Percentiles rank a stretch among this genome's conserved stretches.
These are phyloP conservation scores for Xylaria sp. DNA, from an alignment of 2,329 filamentous ascomycete species.

Conservation along the genomic window DNA sequence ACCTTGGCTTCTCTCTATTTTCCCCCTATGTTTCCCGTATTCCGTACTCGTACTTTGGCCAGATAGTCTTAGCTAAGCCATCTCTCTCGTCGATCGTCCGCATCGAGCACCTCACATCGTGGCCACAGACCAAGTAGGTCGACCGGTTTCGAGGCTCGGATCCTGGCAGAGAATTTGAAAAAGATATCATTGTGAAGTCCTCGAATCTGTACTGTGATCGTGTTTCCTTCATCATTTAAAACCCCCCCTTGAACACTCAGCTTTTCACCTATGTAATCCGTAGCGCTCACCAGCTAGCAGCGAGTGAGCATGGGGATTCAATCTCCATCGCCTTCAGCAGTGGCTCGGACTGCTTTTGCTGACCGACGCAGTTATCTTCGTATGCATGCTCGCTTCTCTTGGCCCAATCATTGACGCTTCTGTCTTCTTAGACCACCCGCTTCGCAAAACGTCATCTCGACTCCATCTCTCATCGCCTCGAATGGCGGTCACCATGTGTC, in stretches of 20 bases:
- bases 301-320: background rate
- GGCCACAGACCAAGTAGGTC: slow-evolving; percentile 1
- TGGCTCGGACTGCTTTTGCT: slow-evolving; percentile 1
- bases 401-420: slow-evolving; percentile 23
- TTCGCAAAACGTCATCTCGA: slow-evolving; percentile 5
- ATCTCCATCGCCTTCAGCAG: background rate
- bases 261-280: background rate
- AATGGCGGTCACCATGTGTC: slow-evolving; percentile 3
- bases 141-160: background rate
- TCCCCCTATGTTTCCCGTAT: no score
- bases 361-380: slow-evolving; percentile 6
- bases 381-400: slow-evolving; percentile 28
- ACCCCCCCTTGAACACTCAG: background rate
- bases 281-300: background rate
- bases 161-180: background rate
- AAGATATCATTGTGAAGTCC: slow-evolving; percentile 6
- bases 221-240: background rate
- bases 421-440: slow-evolving; percentile 14
- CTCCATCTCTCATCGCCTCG: slow-evolving; percentile 4
- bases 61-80: background rate
- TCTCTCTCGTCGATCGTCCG: background rate
- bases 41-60: no score
- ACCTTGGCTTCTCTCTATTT: no score
- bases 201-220: slow-evolving; percentile 5
- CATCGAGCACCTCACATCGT: background rate